These are phyloP conservation scores for Wickerhamiella brachini DNA, from an alignment of 805 yeast species.

Conservation along the genomic window DNA sequence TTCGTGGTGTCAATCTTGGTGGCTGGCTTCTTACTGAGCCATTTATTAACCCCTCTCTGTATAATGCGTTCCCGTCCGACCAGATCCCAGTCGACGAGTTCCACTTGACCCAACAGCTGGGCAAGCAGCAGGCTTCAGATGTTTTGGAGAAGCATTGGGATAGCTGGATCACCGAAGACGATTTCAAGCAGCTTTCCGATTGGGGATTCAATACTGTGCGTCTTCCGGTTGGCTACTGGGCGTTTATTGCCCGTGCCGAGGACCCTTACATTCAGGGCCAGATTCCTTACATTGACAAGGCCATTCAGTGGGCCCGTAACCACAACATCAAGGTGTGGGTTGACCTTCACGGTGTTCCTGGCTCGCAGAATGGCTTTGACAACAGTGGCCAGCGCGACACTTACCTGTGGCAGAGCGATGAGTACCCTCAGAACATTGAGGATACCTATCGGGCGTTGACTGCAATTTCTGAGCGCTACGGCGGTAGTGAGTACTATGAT, in stretches of 20 bases:
- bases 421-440: constrained; percentile 35
- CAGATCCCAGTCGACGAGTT: constrained; percentile 71
- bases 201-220: constrained; percentile 57
- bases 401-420: constrained; percentile 35
- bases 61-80: constrained; percentile 8
- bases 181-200: constrained; percentile 41
- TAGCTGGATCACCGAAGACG: constrained; percentile 60
- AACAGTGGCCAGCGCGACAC: constrained; percentile 75
- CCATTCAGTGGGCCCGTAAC: constrained; percentile 59
- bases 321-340: constrained; percentile 67
- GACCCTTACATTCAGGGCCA: constrained; percentile 90
- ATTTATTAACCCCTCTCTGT: constrained; percentile 63
- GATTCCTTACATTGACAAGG: constrained; percentile 53
- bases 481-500: constrained; percentile 44
- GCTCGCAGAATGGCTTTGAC: constrained; percentile 92
- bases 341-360: constrained; percentile 93
- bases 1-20: constrained; percentile 56
- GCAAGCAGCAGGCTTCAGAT: constrained; percentile 39
- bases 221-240: constrained; percentile 94
- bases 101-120: constrained; percentile 47
- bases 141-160: constrained; percentile 62
- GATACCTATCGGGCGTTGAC: constrained; percentile 44
- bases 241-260: constrained; percentile 41
- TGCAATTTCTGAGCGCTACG: constrained; percentile 49
- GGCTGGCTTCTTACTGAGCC: constrained; percentile 89